Percentiles rank a stretch among this genome's conserved stretches.
These are phyloP conservation scores for Pterula multifida DNA, from an alignment of 1,284 basidiomycete genomes.

Conservation along the genomic window DNA sequence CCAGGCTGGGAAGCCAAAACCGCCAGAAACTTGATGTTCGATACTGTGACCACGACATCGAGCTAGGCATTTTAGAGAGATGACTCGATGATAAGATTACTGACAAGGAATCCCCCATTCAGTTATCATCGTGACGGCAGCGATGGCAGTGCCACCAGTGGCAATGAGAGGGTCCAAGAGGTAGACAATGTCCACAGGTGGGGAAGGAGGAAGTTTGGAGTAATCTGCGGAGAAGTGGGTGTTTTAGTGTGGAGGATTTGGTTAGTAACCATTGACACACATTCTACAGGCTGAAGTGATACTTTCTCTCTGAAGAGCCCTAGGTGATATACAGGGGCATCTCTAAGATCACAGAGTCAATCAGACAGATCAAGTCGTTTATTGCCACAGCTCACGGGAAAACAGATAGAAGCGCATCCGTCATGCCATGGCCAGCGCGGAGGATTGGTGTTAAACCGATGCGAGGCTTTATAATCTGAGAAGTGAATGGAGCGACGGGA, in stretches of 20 bases:
- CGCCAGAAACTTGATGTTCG: constrained; percentile 74
- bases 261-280: constrained; percentile 26
- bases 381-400: constrained; percentile 10
- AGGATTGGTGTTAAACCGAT: constrained; percentile 87
- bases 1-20: constrained; percentile 75
- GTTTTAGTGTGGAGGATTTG: constrained; percentile 2
- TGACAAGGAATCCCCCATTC: constrained; percentile 77
- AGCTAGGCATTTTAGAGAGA: constrained; percentile 3
- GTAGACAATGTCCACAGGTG: constrained; percentile 74
- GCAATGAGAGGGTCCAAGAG: constrained; percentile 88
- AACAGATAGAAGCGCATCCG: constrained; percentile 53
- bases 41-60: constrained; percentile 26
- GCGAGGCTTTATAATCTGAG: constrained; percentile 53
- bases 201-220: constrained; percentile 75
- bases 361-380: not conserved
- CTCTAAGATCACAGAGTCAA: constrained; percentile 21
- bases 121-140: constrained; percentile 72
- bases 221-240: constrained; percentile 48
- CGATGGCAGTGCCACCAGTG: constrained; percentile 87
- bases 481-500: constrained; percentile 57
- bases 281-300: constrained; percentile 87
- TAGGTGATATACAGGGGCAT: constrained; percentile 81
- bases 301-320: constrained; percentile 88
- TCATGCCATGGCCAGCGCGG: constrained; percentile 91
- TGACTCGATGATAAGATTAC: constrained; percentile 12